A percentile compares a stretch with the other conserved stretches of the same genome.
These are phyloP conservation scores for Podochytrium sp. DNA, from an alignment of 192 early-diverging fungal species.

Conservation along the genomic window DNA sequence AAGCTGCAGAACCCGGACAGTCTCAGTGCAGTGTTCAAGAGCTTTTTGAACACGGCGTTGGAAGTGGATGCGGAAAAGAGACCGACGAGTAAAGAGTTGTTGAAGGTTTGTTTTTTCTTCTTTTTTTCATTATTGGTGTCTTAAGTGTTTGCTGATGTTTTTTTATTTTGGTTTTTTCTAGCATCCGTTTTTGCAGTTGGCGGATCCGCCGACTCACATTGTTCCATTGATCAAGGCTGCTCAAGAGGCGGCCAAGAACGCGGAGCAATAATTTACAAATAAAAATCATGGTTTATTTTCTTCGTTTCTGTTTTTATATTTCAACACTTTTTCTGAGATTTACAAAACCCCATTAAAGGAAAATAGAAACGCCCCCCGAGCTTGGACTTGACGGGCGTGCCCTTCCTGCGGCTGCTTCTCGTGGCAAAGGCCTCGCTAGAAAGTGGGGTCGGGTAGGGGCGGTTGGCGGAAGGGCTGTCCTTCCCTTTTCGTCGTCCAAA, in stretches of 20 bases:
- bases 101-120: conserved; percentile 54
- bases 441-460: no score
- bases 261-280: not conserved
- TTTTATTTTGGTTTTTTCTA: conserved; percentile 28
- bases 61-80: conserved; percentile 87
- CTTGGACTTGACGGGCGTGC: no score
- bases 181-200: conserved; percentile 86
- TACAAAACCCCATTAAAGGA: no score
- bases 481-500: no score
- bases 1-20: conserved; percentile 85
- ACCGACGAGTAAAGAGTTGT: conserved; percentile 74
- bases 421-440: no score
- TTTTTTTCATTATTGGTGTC: not conserved
- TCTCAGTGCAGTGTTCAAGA: conserved; percentile 76
- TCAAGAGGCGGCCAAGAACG: conserved; percentile 46
- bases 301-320: no score
- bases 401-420: no score
- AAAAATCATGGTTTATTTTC: no score
- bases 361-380: no score
- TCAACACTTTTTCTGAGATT: no score
- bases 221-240: conserved; percentile 78
- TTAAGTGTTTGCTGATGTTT: conserved; percentile 10
- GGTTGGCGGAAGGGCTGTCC: no score
- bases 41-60: conserved; percentile 85
- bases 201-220: conserved; percentile 79